Evolutionary conservation across 352 stramenopile genomes (phyloP).

Genomic region (Globisporangium alternatum): DNA sequence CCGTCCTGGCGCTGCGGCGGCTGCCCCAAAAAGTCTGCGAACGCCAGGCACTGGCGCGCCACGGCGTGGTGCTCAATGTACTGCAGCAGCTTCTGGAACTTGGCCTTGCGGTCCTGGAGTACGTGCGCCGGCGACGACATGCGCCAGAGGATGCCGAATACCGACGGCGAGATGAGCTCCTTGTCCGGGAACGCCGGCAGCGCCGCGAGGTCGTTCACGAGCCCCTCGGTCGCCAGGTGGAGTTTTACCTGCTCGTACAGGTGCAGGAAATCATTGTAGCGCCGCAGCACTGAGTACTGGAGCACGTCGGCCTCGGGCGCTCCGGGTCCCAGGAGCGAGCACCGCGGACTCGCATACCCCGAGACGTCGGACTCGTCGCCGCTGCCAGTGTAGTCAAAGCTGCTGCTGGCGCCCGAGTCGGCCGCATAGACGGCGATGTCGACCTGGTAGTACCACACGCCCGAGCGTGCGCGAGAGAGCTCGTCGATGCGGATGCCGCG

Average conservation of each 20-base stretch:
- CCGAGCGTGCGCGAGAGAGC: slow-evolving; percentile 41
- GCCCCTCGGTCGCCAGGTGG: slow-evolving; percentile 18
- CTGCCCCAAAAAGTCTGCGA: slow-evolving; percentile 50
- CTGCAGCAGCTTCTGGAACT: slow-evolving; percentile 52
- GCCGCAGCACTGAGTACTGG: slow-evolving; percentile 60
- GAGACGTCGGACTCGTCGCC: slow-evolving; percentile 21
- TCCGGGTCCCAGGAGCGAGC: background rate
- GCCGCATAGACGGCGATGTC: slow-evolving; percentile 40
- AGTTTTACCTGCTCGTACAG: slow-evolving; percentile 46
- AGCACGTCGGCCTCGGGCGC: slow-evolving; percentile 22
- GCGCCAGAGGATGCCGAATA: slow-evolving; percentile 51
- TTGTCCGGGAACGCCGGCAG: slow-evolving; percentile 56
- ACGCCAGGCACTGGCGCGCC: slow-evolving; percentile 34
- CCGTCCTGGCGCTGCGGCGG: slow-evolving; percentile 53
- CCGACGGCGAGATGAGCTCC: slow-evolving; percentile 41
- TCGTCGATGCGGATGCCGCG: slow-evolving; percentile 36
- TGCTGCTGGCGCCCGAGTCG: slow-evolving; percentile 2
- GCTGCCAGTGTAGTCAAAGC: slow-evolving; percentile 7
- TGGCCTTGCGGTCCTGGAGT: slow-evolving; percentile 46
- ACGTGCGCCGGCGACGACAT: slow-evolving; percentile 39
- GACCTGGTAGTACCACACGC: slow-evolving; percentile 73
- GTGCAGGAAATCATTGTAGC: slow-evolving; percentile 66
- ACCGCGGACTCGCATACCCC: slow-evolving; percentile 10
- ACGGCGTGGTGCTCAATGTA: slow-evolving; percentile 56
- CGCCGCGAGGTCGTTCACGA: slow-evolving; percentile 13